Conservation (phyloP, 345 rosid species). For the Populus alba region DNA sequence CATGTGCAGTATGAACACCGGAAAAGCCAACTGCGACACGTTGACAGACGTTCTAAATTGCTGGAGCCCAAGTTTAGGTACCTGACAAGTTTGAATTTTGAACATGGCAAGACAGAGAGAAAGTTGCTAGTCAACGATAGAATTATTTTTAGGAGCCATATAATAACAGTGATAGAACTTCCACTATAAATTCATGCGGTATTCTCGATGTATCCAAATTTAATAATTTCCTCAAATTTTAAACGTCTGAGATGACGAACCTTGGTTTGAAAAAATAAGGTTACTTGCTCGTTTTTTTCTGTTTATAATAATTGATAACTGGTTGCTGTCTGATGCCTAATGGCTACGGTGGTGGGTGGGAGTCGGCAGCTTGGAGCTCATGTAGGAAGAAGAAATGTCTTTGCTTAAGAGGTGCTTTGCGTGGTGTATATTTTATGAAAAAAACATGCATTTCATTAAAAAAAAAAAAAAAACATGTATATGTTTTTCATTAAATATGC, state of each 20-base stretch:
- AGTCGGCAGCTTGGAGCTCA: neutral
- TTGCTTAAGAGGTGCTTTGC: no score
- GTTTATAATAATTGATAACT: no score
- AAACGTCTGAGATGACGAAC: neutral
- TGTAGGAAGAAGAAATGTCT: neutral
- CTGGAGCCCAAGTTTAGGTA: neutral
- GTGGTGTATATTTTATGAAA: no score
- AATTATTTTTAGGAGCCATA: neutral
- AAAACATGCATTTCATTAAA: no score
- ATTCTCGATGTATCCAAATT: neutral
- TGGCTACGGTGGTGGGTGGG: neutral
- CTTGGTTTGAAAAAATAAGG: neutral
- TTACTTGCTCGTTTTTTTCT: no score
- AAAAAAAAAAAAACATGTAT: no score
- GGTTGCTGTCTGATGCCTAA: neutral
- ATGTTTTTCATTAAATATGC: no score
- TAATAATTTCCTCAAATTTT: no score
- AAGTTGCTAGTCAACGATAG: neutral
- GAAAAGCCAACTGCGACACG: neutral
- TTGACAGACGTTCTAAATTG: neutral
- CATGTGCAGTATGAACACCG: neutral
- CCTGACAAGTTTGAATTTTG: neutral
- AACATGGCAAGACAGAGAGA: neutral
- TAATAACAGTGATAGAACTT: neutral
- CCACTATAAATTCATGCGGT: neutral